Percentiles rank a stretch among this genome's conserved stretches.
Evolutionary conservation across 164 flowering plant species (phyloP).

Genomic region (Platanus orientalis): DNA sequence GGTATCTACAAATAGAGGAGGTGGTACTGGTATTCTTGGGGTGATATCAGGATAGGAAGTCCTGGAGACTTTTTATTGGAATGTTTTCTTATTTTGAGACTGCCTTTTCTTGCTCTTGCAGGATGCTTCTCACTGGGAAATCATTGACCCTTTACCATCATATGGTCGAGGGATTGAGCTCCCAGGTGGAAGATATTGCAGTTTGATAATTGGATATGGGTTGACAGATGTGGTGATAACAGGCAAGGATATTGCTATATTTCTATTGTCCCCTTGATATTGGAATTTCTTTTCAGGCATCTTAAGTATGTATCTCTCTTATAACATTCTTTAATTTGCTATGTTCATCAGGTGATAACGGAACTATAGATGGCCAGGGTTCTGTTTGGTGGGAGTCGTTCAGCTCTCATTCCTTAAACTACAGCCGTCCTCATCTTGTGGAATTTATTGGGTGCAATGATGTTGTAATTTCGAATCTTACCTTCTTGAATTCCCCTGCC

Average conservation of each 20-base stretch:
- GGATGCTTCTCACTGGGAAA: constrained; percentile 66
- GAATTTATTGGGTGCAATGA: constrained; percentile 52
- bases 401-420: constrained; percentile 52
- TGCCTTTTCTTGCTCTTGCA: constrained; percentile 13
- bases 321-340: constrained; percentile 1
- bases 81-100: background rate
- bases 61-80: too few relatives aligned
- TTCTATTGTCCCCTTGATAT: background rate
- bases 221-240: constrained; percentile 79
- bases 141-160: constrained; percentile 71
- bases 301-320: background rate
- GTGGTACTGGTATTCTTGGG: background rate
- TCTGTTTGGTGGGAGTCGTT: constrained; percentile 86
- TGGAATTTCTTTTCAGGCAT: background rate
- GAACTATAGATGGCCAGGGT: constrained; percentile 94
- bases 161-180: constrained; percentile 88
- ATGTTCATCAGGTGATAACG: constrained; percentile 71
- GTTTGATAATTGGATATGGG: constrained; percentile 64
- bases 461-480: constrained; percentile 69
- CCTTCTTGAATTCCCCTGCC: constrained; percentile 77
- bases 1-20: background rate
- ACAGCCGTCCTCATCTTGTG: constrained; percentile 89
- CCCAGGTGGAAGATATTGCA: constrained; percentile 66
- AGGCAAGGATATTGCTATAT: constrained; percentile 32
- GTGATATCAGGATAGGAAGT: too few relatives aligned